A percentile compares a stretch with the other conserved stretches of the same genome.
Conservation (phyloP, 2,329 filamentous ascomycete genomes). For the Fusarium stilboides region DNA sequence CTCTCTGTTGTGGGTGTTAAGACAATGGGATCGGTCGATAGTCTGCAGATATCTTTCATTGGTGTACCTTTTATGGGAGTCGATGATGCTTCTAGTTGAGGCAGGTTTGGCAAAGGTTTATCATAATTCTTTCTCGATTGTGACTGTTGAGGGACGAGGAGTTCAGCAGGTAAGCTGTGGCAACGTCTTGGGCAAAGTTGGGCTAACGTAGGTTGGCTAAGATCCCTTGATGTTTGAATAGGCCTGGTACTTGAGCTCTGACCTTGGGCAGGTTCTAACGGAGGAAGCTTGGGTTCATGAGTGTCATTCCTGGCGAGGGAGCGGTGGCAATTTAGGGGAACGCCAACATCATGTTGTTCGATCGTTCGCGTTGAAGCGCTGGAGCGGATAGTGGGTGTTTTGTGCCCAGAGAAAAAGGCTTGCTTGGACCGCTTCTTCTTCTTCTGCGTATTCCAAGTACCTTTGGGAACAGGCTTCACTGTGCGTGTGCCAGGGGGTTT, state of each 20-base stretch:
- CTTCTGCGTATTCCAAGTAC: not conserved
- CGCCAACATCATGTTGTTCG: not conserved
- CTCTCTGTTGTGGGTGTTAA: slow-evolving; percentile 4
- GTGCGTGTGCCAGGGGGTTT: not conserved
- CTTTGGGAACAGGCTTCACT: not conserved
- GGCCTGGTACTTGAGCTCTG: slow-evolving; percentile 8
- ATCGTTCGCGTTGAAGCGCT: slow-evolving; percentile 2
- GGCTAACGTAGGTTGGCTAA: slow-evolving; percentile 5
- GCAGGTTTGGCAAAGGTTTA: slow-evolving; percentile 28
- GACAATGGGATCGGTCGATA: slow-evolving; percentile 4
- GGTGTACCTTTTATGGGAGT: slow-evolving; percentile 10
- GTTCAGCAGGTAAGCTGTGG: slow-evolving; percentile 35
- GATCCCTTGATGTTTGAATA: slow-evolving; percentile 17
- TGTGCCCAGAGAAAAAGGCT: slow-evolving; percentile 36
- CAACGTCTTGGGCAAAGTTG: slow-evolving; percentile 28
- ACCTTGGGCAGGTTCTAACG: not conserved
- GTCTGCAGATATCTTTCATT: slow-evolving; percentile 17
- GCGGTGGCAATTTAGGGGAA: not conserved
- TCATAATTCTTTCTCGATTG: not conserved
- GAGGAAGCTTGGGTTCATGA: not conserved
- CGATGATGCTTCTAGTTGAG: slow-evolving; percentile 13
- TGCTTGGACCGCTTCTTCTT: not conserved
- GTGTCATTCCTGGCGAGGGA: not conserved
- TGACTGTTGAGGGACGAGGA: slow-evolving; percentile 15
- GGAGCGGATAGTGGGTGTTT: slow-evolving; percentile 6